Conservation (phyloP, 768 basidiomycete genomes). For the Suillus luteus region DNA sequence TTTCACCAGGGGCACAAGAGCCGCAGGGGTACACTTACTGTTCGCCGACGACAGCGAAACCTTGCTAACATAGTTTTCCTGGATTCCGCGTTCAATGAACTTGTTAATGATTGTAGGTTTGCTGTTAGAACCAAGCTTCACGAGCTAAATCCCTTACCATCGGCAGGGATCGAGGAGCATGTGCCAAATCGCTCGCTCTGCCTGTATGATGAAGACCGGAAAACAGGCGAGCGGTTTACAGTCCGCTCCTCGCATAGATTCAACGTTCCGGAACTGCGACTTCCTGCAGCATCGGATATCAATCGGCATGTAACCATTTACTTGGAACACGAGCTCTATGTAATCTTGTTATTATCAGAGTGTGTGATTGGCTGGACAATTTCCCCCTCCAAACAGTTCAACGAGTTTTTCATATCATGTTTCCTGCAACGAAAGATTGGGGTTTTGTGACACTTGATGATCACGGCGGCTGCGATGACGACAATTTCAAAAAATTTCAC, state of each 20-base stretch:
- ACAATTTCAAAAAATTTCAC: conserved; percentile 47
- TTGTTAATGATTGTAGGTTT: conserved; percentile 32
- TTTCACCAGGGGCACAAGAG: conserved; percentile 36
- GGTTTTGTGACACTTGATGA: conserved; percentile 39
- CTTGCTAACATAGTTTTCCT: conserved; percentile 32
- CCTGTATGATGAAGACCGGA: conserved; percentile 28
- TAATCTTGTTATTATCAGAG: conserved; percentile 17
- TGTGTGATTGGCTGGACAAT: conserved; percentile 35
- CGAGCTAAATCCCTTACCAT: conserved; percentile 1
- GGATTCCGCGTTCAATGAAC: conserved; percentile 26
- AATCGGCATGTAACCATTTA: conserved; percentile 25
- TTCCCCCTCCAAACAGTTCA: conserved; percentile 36
- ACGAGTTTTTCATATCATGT: conserved; percentile 45
- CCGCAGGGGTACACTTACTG: conserved; percentile 36
- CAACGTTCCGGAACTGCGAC: conserved; percentile 26
- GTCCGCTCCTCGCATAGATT: conserved; percentile 36
- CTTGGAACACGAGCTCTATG: background rate
- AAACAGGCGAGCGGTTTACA: conserved; percentile 31
- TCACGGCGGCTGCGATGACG: conserved; percentile 39
- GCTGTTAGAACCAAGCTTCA: background rate
- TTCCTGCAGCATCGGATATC: conserved; percentile 34
- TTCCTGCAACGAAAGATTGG: conserved; percentile 46
- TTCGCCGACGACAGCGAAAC: conserved; percentile 35
- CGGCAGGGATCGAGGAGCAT: conserved; percentile 29
- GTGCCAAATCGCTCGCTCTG: conserved; percentile 33